Conservation (phyloP, 768 basidiomycete genomes). For the Mycena maculata region DNA sequence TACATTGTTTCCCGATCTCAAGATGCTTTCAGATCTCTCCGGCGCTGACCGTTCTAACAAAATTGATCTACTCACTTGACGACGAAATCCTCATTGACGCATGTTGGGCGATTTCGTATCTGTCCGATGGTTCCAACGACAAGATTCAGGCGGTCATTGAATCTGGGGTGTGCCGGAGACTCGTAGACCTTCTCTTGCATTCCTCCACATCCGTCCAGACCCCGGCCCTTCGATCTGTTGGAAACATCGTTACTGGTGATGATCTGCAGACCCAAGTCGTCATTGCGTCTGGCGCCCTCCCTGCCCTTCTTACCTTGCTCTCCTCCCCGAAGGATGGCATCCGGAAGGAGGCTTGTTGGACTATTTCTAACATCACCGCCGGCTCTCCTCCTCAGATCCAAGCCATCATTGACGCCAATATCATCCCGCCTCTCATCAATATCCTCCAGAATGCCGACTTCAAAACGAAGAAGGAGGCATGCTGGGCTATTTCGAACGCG, state of each 20-base stretch:
- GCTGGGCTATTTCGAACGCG: constrained; percentile 99
- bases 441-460: constrained; percentile 98
- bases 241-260: constrained; percentile 99
- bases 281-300: constrained; percentile 96
- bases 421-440: constrained; percentile 98
- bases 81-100: constrained; percentile 99
- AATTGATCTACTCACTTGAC: constrained; percentile 98
- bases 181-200: constrained; percentile 97
- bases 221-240: constrained; percentile 96
- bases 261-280: constrained; percentile 99
- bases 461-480: constrained; percentile 99
- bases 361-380: constrained; percentile 98
- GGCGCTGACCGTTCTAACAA: constrained; percentile 95
- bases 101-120: constrained; percentile 99
- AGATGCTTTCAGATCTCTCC: constrained; percentile 85
- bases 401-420: constrained; percentile 96
- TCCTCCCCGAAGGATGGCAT: constrained; percentile 99
- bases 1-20: constrained; percentile 15
- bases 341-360: constrained; percentile 99
- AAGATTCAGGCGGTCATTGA: constrained; percentile 99
- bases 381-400: constrained; percentile 98
- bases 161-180: constrained; percentile 95
- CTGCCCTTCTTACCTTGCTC: constrained; percentile 91
- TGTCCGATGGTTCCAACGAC: constrained; percentile 98
- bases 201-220: constrained; percentile 96